Base-by-base conservation (phyloP, 129 eudicot species). In the Centella asiatica region DNA sequence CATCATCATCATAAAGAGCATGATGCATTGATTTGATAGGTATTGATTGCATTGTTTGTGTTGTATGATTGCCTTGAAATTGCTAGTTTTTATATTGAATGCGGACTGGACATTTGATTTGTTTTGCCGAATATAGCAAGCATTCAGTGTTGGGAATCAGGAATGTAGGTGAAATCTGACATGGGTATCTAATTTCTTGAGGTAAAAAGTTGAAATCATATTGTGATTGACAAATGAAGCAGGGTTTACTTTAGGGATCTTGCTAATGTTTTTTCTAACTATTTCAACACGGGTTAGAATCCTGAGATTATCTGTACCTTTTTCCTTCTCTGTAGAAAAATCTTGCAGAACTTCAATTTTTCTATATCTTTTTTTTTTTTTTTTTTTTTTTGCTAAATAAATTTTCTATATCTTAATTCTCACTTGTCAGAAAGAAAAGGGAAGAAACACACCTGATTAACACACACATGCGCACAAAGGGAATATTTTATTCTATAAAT, bases 181-280 rank as follows among this genome's bases (percentile, higher is more conserved):
- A 7, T 34, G 69, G 47, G 28, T 31, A 14, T 63, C 19, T 32
- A 12, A 23, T 31, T 19, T 32, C 19, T 24, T 69, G 28, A 19
- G 18, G 28, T n/a, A 44, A 67, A 19, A 40, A 36, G 18, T 65
- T 51, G 24, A 44, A 54, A 46, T 55, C 24, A 56, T 27, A 25
- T 57, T 69, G 46, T 14, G 57, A 56, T 65, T 72, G 72, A 60
- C 71, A 71, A 50, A 60, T 72, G 77, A 70, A 59, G 78, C 70
- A 70, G 63, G 57, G 52, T 34, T 57, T 75, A 31, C 46, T 61
- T 72, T 72, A 22, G 70, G 76, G 78, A 74, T 82, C 75, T 71
- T 62, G 71, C 60, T 72, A 34, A 44, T 46, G 72, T 65, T 11
- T 59, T 68, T n/a, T n/a, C n/a, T n/a, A n/a, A 32, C 65, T 68